phyloP scores from a whole-genome alignment of 2,329 filamentous ascomycete genomes.

The Gremmenia infestans region DNA sequence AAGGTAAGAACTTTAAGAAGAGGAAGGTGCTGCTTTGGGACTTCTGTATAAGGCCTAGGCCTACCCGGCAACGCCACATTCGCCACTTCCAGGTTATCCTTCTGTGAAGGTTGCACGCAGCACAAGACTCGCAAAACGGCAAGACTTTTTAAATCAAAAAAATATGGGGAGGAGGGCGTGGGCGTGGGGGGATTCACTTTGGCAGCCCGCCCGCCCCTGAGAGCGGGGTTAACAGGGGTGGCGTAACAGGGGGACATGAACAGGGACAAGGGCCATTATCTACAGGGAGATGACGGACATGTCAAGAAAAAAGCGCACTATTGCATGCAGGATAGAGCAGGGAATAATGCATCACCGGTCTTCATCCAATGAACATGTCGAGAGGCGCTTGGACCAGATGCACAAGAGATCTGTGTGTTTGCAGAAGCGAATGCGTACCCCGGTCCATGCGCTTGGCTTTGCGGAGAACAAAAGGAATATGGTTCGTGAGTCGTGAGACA shows the following conservation, averaged over 20 bases:
- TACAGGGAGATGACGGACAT: neutral
- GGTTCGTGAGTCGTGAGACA: neutral
- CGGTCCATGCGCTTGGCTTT: conserved; percentile 1
- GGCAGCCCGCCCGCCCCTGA: neutral
- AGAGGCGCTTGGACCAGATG: conserved; percentile 7
- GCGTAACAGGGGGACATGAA: neutral
- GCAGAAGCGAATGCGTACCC: conserved; percentile 12
- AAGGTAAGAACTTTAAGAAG: too few relatives aligned
- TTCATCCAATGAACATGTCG: neutral
- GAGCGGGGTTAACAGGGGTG: conserved; percentile 1
- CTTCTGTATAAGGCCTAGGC: too few relatives aligned
- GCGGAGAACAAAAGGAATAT: conserved; percentile 10
- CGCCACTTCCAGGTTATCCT: too few relatives aligned
- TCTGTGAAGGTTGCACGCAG: too few relatives aligned
- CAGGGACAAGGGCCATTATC: neutral
- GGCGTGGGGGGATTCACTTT: neutral
- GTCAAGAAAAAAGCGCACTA: neutral
- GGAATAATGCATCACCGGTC: neutral
- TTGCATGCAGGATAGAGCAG: conserved; percentile 7
- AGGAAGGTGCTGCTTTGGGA: too few relatives aligned
- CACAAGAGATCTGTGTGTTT: conserved; percentile 21
- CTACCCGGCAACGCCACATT: too few relatives aligned
- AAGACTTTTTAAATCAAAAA: neutral
- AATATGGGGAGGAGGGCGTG: conserved; percentile 9
- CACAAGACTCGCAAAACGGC: too few relatives aligned